Conservation (phyloP, 78 protist genomes). For the Emiliania huxleyi region DNA sequence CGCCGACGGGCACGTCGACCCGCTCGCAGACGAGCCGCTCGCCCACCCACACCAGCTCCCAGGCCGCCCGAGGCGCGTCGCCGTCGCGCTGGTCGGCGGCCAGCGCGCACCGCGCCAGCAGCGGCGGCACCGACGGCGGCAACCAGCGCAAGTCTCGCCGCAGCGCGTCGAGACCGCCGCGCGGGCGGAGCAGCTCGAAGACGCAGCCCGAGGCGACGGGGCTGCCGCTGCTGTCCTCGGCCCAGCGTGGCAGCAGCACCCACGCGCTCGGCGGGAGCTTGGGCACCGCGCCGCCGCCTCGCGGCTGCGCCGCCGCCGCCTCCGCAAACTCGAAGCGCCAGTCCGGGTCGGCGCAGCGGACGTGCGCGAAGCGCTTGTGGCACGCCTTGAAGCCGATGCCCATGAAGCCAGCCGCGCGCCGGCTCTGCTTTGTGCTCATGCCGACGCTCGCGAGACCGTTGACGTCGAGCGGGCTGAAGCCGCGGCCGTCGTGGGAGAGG, state of each 20-base stretch:
- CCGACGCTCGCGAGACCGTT: slow-evolving; percentile 13
- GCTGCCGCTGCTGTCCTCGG: neutral
- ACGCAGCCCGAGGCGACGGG: neutral
- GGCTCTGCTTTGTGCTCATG: neutral
- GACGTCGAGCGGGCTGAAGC: neutral
- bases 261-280: slow-evolving; percentile 4
- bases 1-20: neutral
- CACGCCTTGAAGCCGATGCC: slow-evolving; percentile 25
- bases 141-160: neutral
- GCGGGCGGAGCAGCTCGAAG: neutral
- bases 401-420: neutral
- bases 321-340: neutral
- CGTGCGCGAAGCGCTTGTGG: neutral
- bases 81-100: neutral
- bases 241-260: slow-evolving; percentile 18
- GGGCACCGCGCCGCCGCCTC: neutral
- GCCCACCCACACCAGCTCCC: neutral
- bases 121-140: slow-evolving; percentile 7
- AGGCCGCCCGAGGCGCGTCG: too few species aligned
- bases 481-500: neutral
- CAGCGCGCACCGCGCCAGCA: neutral
- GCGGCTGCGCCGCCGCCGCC: neutral
- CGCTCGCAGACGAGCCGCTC: neutral
- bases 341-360: neutral
- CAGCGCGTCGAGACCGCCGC: neutral